Evolutionary conservation across 768 basidiomycete species (phyloP).

Genomic region (Cystofilobasidium macerans): DNA sequence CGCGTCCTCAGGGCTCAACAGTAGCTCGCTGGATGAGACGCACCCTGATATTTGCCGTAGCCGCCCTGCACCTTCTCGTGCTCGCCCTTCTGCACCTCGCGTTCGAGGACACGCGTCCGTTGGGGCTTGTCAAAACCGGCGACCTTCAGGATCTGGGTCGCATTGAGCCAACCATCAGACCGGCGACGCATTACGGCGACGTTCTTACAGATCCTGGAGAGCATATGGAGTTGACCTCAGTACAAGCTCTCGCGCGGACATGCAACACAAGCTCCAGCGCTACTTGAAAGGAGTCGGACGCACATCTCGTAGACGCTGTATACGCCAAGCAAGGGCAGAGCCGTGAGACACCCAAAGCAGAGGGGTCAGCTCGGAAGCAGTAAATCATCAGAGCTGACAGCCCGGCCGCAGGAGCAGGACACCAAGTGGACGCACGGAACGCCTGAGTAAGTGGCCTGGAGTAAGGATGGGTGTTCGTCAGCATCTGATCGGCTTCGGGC

Average conservation of each 20-base stretch:
- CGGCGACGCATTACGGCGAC: conserved; percentile 97
- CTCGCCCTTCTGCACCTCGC: conserved; percentile 95
- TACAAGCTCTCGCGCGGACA: neutral
- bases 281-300: neutral
- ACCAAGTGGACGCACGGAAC: conserved; percentile 18
- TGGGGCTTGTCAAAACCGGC: conserved; percentile 99
- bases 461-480: neutral
- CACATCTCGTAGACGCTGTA: conserved; percentile 26
- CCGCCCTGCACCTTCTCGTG: conserved; percentile 99
- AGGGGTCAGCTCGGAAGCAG: neutral
- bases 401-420: neutral
- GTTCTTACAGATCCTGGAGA: conserved; percentile 32
- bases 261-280: neutral
- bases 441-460: conserved; percentile 25
- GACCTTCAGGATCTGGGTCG: conserved; percentile 97
- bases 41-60: conserved; percentile 98
- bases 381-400: conserved; percentile 1
- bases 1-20: neutral
- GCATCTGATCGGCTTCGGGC: neutral
- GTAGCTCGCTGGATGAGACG: conserved; percentile 29
- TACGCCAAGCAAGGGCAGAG: neutral
- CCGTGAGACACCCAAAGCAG: neutral
- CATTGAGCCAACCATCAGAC: conserved; percentile 95
- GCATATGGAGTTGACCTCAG: neutral
- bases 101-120: conserved; percentile 87